Evolutionary conservation across 2,329 filamentous ascomycete genomes (phyloP), one percentile per base, ranked within the genome.

Genomic region (Epichloe typhina): DNA sequence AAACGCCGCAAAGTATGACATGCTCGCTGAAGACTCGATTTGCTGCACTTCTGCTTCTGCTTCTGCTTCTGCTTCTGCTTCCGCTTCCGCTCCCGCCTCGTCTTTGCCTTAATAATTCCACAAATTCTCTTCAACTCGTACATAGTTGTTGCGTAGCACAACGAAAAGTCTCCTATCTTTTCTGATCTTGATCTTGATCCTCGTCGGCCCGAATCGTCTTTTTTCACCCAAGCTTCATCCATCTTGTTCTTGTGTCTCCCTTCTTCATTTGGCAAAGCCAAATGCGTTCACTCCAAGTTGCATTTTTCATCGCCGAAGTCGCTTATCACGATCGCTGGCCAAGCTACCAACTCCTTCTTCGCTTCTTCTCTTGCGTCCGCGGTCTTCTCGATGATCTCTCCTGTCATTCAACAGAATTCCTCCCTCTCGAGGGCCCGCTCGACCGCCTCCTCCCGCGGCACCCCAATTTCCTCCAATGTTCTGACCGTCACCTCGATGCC

Each of bases 301-400:
- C 47, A 51, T 61, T 26, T 61, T 69, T 47, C 42, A 77, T 58
- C 72, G 71, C 62, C 77, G 71, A 55, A 66, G 70, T 61, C 77
- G 69, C 69, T 80, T 80, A 54, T 80, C 76, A 52, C 72, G 68
- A 39, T 77, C 74, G 57, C 62, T 70, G 15, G 61, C 56, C 54
- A 65, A 53, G 19, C 57, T 55, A 37, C 64, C 67, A n/a, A 62
- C 58, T 19, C 70, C 70, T 48, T 77, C 76, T 53, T 77, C 75
- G 56, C 73, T 77, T 59, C 65, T 59, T 52, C 67, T 58, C 59
- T 69, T 65, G 53, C 67, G 63, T 36, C 64, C 62, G 13, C 67
- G 64, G 36, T 70, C 67, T 46, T 68, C 61, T 55, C 65, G 57
- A 48, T 59, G 53, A 37, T 66, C 65, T 21, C 62, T 60, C 33